Evolutionary conservation across 139 green algal genomes (phyloP).

Genomic region (Yamagishiella unicocca): DNA sequence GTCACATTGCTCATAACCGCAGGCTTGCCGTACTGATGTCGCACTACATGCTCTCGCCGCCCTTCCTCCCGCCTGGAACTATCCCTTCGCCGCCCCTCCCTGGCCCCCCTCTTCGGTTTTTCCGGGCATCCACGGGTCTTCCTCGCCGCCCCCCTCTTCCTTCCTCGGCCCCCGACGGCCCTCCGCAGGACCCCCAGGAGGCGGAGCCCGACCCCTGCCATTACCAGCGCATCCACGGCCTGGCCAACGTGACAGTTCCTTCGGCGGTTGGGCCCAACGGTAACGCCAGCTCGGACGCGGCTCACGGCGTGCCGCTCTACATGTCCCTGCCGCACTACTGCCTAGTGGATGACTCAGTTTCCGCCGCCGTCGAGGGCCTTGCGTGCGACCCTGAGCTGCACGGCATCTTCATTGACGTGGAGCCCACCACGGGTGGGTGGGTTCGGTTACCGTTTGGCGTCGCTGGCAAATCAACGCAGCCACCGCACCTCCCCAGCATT

Average conservation of each 20-base stretch:
- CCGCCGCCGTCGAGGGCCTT: slow-evolving; percentile 9
- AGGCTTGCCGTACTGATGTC: too few relatives aligned
- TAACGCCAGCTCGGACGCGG: slow-evolving; percentile 18
- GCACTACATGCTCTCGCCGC: background rate
- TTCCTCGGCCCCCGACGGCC: background rate
- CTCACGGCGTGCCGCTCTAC: slow-evolving; percentile 22
- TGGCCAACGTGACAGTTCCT: slow-evolving; percentile 30
- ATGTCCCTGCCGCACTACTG: slow-evolving; percentile 43
- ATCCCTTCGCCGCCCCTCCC: too few relatives aligned
- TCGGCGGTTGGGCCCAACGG: slow-evolving; percentile 29
- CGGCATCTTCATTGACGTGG: slow-evolving; percentile 38
- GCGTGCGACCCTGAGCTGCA: background rate
- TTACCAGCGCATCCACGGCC: slow-evolving; percentile 21
- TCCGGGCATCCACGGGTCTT: too few relatives aligned
- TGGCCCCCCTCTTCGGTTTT: too few relatives aligned
- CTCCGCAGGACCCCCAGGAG: slow-evolving; percentile 4
- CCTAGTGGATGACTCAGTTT: slow-evolving; percentile 16
- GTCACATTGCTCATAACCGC: too few relatives aligned
- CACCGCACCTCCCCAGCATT: too few relatives aligned
- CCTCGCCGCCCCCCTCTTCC: too few relatives aligned
- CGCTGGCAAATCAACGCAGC: too few relatives aligned
- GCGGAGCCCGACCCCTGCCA: slow-evolving; percentile 28
- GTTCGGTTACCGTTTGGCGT: too few relatives aligned
- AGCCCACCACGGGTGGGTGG: slow-evolving; percentile 16
- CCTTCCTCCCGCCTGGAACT: background rate